phyloP scores from a whole-genome alignment of 371 early-diverging fungal species.

The Rhizomucor miehei region DNA sequence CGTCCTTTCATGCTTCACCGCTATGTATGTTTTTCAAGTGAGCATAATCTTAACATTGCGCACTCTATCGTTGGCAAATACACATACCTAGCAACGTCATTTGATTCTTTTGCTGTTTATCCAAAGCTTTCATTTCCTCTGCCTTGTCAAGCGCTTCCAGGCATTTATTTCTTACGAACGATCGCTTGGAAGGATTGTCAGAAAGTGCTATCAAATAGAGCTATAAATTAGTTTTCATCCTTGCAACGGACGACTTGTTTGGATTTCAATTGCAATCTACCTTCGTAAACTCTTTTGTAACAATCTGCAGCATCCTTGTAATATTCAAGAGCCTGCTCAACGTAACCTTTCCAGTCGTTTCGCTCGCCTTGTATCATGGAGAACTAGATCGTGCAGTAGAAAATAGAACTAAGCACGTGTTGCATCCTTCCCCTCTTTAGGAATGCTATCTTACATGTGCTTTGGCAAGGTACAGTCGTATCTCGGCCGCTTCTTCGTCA shows the following conservation, averaged over 20 bases:
- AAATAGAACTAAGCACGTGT: background rate
- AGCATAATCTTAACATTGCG: too few relatives aligned
- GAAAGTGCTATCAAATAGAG: constrained; percentile 2
- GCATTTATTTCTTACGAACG: constrained; percentile 22
- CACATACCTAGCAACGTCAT: constrained; percentile 13
- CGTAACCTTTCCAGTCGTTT: constrained; percentile 36
- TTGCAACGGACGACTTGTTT: too few relatives aligned
- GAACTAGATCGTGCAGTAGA: constrained; percentile 3
- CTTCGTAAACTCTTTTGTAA: constrained; percentile 38
- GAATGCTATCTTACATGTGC: constrained; percentile 27
- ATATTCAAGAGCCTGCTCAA: constrained; percentile 42
- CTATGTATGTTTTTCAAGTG: background rate
- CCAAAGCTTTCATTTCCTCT: constrained; percentile 28
- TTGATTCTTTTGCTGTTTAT: constrained; percentile 18
- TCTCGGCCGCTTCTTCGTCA: constrained; percentile 20
- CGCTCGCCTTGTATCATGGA: constrained; percentile 37
- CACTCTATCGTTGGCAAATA: background rate
- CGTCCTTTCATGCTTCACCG: constrained; percentile 13
- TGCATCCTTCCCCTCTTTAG: background rate
- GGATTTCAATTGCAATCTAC: too few relatives aligned
- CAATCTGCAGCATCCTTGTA: constrained; percentile 46
- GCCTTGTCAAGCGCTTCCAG: constrained; percentile 35
- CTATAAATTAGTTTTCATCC: background rate
- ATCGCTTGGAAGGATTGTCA: constrained; percentile 5
- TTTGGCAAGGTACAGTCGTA: constrained; percentile 20